A percentile compares a stretch with the other conserved stretches of the same genome.
Conservation (phyloP, 1,284 basidiomycete genomes). For the Boletus mariae region DNA sequence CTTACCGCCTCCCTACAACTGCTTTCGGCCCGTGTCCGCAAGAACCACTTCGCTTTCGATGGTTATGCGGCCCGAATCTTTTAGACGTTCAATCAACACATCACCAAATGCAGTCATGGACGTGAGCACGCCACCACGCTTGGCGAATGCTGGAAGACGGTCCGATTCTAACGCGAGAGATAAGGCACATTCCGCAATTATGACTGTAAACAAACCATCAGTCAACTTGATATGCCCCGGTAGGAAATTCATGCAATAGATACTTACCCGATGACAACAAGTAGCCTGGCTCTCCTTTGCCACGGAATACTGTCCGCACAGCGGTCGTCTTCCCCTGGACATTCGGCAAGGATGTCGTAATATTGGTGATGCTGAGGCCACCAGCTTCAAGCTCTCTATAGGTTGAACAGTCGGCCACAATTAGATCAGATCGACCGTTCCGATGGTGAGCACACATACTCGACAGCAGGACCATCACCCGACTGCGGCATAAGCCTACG, state of each 20-base stretch:
- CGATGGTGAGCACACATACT: slow-evolving; percentile 37
- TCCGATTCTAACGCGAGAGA: slow-evolving; percentile 54
- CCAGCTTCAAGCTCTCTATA: slow-evolving; percentile 55
- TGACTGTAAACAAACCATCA: slow-evolving; percentile 41
- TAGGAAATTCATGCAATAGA: neutral
- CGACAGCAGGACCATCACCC: slow-evolving; percentile 61
- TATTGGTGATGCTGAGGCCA: slow-evolving; percentile 52
- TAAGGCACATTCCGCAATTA: slow-evolving; percentile 76
- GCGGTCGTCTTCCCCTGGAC: slow-evolving; percentile 45
- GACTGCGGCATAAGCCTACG: slow-evolving; percentile 42
- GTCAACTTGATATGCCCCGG: slow-evolving; percentile 4
- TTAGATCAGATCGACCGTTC: slow-evolving; percentile 3
- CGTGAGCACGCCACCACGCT: slow-evolving; percentile 74
- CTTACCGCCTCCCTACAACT: slow-evolving; percentile 8
- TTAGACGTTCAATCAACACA: slow-evolving; percentile 62
- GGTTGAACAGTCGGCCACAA: slow-evolving; percentile 4
- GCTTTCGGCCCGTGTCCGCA: slow-evolving; percentile 11
- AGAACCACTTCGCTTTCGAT: slow-evolving; percentile 50
- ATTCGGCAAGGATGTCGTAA: slow-evolving; percentile 45
- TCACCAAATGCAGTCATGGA: slow-evolving; percentile 76
- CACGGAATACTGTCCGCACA: slow-evolving; percentile 57
- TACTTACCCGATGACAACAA: slow-evolving; percentile 57
- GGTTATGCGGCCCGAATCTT: slow-evolving; percentile 49
- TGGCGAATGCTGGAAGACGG: slow-evolving; percentile 52
- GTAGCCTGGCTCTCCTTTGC: slow-evolving; percentile 81